phyloP scores from a whole-genome alignment of 2,329 filamentous ascomycete species.

The Diaporthe aspalathi region DNA sequence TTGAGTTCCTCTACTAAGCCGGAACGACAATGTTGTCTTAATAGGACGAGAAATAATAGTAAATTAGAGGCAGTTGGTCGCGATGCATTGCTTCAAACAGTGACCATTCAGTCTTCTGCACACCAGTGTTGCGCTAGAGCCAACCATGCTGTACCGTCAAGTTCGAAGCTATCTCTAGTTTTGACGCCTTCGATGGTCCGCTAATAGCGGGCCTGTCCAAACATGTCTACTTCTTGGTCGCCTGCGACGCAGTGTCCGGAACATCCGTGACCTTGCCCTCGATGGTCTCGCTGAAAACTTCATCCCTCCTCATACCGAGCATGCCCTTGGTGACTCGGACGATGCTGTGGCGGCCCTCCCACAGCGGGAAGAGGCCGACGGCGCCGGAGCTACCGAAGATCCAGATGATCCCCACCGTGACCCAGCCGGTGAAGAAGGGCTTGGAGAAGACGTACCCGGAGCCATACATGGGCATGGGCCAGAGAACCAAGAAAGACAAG shows the following conservation, averaged over 20 bases:
- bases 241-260: background rate
- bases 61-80: too few relatives aligned
- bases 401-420: slow-evolving; percentile 82
- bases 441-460: slow-evolving; percentile 83
- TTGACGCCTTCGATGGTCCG: too few relatives aligned
- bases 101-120: too few relatives aligned
- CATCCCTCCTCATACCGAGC: background rate
- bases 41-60: too few relatives aligned
- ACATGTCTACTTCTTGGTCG: background rate
- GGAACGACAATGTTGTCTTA: too few relatives aligned
- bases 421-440: slow-evolving; percentile 86
- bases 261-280: background rate
- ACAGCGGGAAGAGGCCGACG: slow-evolving; percentile 85
- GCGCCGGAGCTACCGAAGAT: slow-evolving; percentile 78
- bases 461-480: slow-evolving; percentile 94
- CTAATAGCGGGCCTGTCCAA: background rate
- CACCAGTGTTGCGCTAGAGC: too few relatives aligned
- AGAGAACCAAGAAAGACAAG: slow-evolving; percentile 79
- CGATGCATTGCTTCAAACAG: too few relatives aligned
- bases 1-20: too few relatives aligned
- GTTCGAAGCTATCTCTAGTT: too few relatives aligned
- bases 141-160: too few relatives aligned
- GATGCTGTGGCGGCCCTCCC: slow-evolving; percentile 70
- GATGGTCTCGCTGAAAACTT: background rate
- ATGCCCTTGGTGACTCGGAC: slow-evolving; percentile 3